Base-by-base conservation (phyloP, 176 grass and related monocot genomes). In the Dendrocalamus sinicus region DNA sequence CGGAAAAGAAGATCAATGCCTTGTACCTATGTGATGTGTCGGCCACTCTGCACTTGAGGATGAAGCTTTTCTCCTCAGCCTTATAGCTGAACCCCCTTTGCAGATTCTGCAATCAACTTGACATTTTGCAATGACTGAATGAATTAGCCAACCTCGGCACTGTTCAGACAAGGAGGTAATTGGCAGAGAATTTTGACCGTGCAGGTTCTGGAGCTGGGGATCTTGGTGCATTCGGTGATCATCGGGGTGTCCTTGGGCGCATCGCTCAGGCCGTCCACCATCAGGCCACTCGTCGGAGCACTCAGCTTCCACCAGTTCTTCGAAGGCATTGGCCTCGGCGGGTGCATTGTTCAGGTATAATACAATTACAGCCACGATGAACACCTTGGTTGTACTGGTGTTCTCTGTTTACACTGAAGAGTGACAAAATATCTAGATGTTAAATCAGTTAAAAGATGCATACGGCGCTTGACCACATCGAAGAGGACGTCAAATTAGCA, bases 271-370 rank as follows among this genome's bases (percentile, higher is more conserved):
- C 79, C 89, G 12, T 91, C 88, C 51, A 93, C 76, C 19, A 97
- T 97, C 77, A 97, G 91, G 75, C 92, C 95, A 15, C 90, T 97
- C 8, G 89, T 97, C 2, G 92, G 69, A 62, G 95, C 95, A 3
- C 91, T 97, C 44, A 91, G 92, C 83, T 97, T 97, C 87, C 95
- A 97, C 77, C 95, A 97, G 40, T 90, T 97, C 83, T 97, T 97
- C 16, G 95, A 97, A 81, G 95, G 92, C 75, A 90, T 97, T 60
- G 95, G 95, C 4, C 95, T 97, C 0, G 95, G 95, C 0, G 92
- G 95, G 66, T 94, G 90, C 82, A 97, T 97, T 84, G 88, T 97
- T 54, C 95, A 97, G 95, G 95, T 97, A 89, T 37, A 71, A 7
- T 17, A 72, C 8, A 57, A 1, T n/a, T 61, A 7, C 28, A 39